These are phyloP conservation scores for Talaromyces nanjingensis DNA, from an alignment of 495 filamentous ascomycete genomes.

Conservation along the genomic window DNA sequence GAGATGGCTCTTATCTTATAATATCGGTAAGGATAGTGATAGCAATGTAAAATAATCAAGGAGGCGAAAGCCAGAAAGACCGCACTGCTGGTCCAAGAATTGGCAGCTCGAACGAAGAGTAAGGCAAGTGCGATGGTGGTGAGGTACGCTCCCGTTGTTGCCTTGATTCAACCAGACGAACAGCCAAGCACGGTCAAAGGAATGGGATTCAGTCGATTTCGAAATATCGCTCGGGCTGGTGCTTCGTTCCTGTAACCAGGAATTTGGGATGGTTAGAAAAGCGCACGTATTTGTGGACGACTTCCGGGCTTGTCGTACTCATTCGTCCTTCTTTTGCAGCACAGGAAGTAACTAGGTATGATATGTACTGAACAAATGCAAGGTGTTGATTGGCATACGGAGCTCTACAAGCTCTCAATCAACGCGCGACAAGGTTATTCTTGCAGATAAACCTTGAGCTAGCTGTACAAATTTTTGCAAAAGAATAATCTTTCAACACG, in stretches of 20 bases:
- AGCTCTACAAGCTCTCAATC: neutral
- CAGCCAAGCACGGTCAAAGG: neutral
- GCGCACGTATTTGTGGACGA: neutral
- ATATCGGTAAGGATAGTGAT: neutral
- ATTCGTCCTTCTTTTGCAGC: neutral
- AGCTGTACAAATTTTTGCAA: neutral
- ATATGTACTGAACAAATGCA: neutral
- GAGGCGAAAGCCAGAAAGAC: neutral
- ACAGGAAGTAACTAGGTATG: neutral
- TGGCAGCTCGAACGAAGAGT: neutral
- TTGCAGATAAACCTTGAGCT: neutral
- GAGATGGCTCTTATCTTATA: neutral
- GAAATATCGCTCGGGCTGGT: neutral
- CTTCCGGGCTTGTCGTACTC: neutral
- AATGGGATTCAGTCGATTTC: neutral
- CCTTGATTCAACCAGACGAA: neutral
- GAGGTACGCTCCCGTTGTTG: neutral
- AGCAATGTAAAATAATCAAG: neutral
- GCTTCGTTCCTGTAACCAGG: neutral
- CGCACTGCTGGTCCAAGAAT: neutral
- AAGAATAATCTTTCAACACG: neutral
- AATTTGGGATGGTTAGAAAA: conserved; percentile 2
- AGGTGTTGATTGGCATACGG: neutral
- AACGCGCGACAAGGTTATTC: neutral
- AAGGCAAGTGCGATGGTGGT: neutral